These are phyloP conservation scores for Saccharomyces pastorianus DNA, from an alignment of 1,139 yeast genomes.

Conservation along the genomic window DNA sequence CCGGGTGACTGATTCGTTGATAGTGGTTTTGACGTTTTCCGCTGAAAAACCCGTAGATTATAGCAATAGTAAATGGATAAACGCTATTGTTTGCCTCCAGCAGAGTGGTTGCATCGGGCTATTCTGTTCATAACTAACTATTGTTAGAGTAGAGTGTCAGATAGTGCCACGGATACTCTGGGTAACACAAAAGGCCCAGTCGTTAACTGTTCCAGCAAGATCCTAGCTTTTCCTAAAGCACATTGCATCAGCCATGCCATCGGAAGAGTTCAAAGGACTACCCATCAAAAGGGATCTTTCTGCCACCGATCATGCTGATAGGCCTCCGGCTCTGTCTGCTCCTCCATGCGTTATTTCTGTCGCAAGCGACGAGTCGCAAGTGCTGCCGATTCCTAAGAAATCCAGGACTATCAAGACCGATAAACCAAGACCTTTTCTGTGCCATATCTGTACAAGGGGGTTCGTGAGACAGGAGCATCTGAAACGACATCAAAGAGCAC, in stretches of 20 bases:
- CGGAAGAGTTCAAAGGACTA: background rate
- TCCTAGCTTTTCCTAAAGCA: background rate
- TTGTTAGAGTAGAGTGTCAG: background rate
- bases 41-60: background rate
- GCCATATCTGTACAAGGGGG: constrained; percentile 87
- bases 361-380: background rate
- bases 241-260: background rate
- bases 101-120: background rate
- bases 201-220: background rate
- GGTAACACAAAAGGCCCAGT: background rate
- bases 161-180: background rate
- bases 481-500: constrained; percentile 88
- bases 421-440: constrained; percentile 34
- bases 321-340: background rate
- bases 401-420: constrained; percentile 77
- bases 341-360: background rate
- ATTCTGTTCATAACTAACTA: background rate
- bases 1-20: background rate
- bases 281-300: background rate
- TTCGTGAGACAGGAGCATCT: constrained; percentile 93
- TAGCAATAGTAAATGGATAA: background rate
- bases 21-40: background rate
- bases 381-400: constrained; percentile 74
- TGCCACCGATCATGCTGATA: background rate
- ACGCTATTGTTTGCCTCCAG: background rate